Evolutionary conservation across 2,329 filamentous ascomycete species (phyloP).

Genomic region (Thermomyces lanuginosus): DNA sequence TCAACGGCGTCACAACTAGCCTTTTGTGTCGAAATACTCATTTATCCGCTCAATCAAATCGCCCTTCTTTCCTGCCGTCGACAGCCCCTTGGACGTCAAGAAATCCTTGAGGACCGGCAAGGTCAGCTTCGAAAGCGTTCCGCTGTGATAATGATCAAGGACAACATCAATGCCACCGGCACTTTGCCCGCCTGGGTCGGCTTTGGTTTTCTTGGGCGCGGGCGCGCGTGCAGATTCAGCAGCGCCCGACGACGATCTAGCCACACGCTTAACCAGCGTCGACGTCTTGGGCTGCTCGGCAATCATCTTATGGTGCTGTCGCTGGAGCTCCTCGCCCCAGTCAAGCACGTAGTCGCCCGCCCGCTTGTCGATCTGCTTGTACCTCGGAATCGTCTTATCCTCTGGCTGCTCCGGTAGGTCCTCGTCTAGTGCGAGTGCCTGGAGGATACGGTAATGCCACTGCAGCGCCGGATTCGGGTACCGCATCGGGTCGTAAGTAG

Average conservation of each 20-base stretch:
- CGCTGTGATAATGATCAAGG: constrained; percentile 25
- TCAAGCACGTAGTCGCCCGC: constrained; percentile 62
- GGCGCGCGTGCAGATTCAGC: constrained; percentile 13
- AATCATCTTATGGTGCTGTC: constrained; percentile 35
- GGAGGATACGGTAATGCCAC: constrained; percentile 93
- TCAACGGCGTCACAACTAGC: too few species aligned
- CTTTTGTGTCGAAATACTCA: constrained; percentile 31
- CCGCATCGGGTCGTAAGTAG: constrained; percentile 62
- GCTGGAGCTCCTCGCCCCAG: constrained; percentile 55
- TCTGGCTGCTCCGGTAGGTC: constrained; percentile 58
- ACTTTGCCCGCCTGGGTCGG: constrained; percentile 13
- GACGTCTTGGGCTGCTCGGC: constrained; percentile 26
- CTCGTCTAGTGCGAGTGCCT: constrained; percentile 80
- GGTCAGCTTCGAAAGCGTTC: constrained; percentile 32
- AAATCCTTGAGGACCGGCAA: constrained; percentile 32
- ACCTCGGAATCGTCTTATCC: constrained; percentile 72
- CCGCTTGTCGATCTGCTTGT: constrained; percentile 76
- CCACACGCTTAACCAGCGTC: constrained; percentile 32
- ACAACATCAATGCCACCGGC: constrained; percentile 27
- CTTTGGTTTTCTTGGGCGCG: constrained; percentile 35
- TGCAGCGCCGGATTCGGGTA: constrained; percentile 88
- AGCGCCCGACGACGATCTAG: constrained; percentile 10
- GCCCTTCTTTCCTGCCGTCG: constrained; percentile 32
- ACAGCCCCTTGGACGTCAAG: constrained; percentile 27
- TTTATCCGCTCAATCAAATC: constrained; percentile 36